Evolutionary conservation across 1,284 basidiomycete genomes (phyloP), one percentile per base, ranked within the genome.

Genomic region (Pholiota adiposa): DNA sequence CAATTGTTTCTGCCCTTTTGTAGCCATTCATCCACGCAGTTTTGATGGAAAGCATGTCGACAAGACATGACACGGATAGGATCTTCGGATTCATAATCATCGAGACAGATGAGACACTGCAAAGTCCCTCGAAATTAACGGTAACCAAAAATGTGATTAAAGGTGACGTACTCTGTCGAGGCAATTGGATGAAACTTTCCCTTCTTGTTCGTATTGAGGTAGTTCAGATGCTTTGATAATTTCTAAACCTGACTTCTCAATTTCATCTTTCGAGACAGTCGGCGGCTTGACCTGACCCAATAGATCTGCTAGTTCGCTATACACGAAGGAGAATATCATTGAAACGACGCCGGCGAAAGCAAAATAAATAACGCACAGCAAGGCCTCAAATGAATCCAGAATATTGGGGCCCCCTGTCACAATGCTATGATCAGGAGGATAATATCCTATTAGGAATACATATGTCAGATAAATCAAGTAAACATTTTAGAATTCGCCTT

Each of bases 21-120:
- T 41, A 97, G 77, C 94, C 94, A 96, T 62, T 81, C 85, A 73
- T 97, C 94, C 7, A 97, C 93, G 67, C 94, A 97, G 11, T 76
- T 78, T 67, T 87, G 87, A 70, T 97, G 94, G 81, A 94, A 96
- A 8, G 85, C 88, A 74, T 97, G 94, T 65, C 86, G 83, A 75
- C 94, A 96, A 6, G 77, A 77, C 76, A 97, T 83, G 46, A 96
- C 76, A 19, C 94, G 85, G 54, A 94, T 77, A 33, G 92, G 86
- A 48, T 93, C 90, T 40, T 90, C 87, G 0, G 78, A 70, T 40
- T 83, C 81, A 71, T 95, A 96, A 58, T 94, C 92, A 58, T 92
- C 89, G 53, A 96, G 77, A 72, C 94, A 97, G 50, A 96, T 89
- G 65, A 94, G 79, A 67, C 88, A 90, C 88, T 89, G 62, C 54